Evolutionary conservation across 768 basidiomycete species (phyloP), one percentile per base, ranked within the genome.

Genomic region (Lepiota venenata): DNA sequence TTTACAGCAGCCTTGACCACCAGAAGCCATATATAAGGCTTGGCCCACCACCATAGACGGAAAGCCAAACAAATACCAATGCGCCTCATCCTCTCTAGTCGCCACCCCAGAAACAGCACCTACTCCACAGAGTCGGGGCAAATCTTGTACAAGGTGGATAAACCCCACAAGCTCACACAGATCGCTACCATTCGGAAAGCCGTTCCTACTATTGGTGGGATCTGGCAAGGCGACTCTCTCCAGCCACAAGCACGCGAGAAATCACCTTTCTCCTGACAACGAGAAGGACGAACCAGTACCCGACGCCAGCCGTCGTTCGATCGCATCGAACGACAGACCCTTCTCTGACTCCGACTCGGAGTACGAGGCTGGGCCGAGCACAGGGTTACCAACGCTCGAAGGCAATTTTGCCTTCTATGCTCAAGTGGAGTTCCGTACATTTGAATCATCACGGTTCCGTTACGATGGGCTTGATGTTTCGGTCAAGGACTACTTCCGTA

Each of bases 71-170:
- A 8, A 15, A 22, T 27, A 27, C 16, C 37, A 3, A 64, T 65
- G 64, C 56, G 56, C n/a, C 63, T 67, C 32, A 52, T 57, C 47
- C 59, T 67, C n/a, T 63, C 61, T 12, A 59, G 50, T 18, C 42
- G 50, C 29, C 50, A 60, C 18, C 64, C 64, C 7, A 62, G 58
- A 43, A 55, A 64, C 40, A 50, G 60, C 14, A 55, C 58, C 18
- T 67, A 61, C 44, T 50, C 56, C 37, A 61, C 56, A 11, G 56
- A 63, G 18, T 45, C 60, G 1, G 64, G 63, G 7, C 54, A 63
- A 25, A 52, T 59, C 7, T 21, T 67, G 7, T 65, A 65, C 58
- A 63, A 61, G 42, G 60, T 58, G 25, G 51, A 56, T 14, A 58
- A 61, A 3, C 58, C 56, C 0, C 47, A 36, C 35, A 51, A 39